Conservation (phyloP, 805 yeast genomes). For the Scheffersomyces spartinae region DNA sequence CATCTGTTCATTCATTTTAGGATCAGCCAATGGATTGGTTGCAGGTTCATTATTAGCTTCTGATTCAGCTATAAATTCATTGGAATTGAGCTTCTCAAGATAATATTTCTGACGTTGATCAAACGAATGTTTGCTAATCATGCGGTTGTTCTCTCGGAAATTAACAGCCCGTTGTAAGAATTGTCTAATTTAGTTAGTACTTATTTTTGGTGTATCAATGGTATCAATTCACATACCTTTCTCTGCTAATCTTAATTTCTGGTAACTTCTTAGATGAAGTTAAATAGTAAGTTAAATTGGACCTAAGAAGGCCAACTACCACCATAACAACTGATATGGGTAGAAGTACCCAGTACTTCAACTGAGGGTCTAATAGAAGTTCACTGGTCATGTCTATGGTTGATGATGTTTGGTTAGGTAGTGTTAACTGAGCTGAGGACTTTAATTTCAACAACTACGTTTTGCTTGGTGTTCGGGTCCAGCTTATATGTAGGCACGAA, state of each 20-base stretch:
- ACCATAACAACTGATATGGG: slow-evolving; percentile 91
- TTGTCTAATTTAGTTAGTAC: slow-evolving; percentile 24
- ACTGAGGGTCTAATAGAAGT: slow-evolving; percentile 58
- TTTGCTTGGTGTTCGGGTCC: no score
- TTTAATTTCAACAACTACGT: no score
- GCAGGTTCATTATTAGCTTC: slow-evolving; percentile 25
- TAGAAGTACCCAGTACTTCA: slow-evolving; percentile 80
- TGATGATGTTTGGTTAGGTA: no score
- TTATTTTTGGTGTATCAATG: neutral
- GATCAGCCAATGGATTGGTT: slow-evolving; percentile 58
- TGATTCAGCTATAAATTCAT: slow-evolving; percentile 33
- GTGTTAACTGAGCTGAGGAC: no score
- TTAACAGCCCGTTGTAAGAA: slow-evolving; percentile 46
- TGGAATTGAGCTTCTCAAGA: slow-evolving; percentile 36
- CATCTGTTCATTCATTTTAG: slow-evolving; percentile 60
- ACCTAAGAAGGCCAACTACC: slow-evolving; percentile 68
- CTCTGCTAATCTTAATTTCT: no score
- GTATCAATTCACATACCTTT: slow-evolving; percentile 19
- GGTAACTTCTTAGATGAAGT: no score
- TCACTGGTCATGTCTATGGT: no score
- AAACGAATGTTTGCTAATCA: no score
- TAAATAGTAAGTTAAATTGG: slow-evolving; percentile 61
- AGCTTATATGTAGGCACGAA: no score
- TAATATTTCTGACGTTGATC: slow-evolving; percentile 37
- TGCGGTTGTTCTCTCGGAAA: slow-evolving; percentile 42